phyloP scores from a whole-genome alignment of 306 rosid genomes.

The Fagus sylvatica region DNA sequence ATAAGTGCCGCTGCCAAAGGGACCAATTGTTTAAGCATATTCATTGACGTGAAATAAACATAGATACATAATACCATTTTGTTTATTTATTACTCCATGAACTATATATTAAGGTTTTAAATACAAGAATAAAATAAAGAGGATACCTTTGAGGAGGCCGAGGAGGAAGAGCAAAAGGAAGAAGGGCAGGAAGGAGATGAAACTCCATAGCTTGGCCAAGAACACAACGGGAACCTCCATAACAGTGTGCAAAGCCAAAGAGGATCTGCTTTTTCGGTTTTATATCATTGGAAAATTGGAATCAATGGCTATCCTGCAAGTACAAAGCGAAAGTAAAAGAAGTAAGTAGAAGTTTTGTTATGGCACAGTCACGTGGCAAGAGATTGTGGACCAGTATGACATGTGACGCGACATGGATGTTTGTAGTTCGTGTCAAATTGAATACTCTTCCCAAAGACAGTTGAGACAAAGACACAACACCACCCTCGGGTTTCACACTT shows the following conservation, averaged over 20 bases:
- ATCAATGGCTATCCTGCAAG: neutral
- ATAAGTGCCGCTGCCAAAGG: slow-evolving; percentile 47
- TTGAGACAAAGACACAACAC: neutral
- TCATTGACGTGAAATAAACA: neutral
- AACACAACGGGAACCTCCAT: slow-evolving; percentile 52
- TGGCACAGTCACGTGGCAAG: neutral
- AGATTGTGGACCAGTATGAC: too few species aligned
- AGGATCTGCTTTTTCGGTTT: too few species aligned
- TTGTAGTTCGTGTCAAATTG: neutral
- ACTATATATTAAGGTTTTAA: neutral
- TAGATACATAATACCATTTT: too few species aligned
- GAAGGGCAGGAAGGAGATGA: slow-evolving; percentile 65
- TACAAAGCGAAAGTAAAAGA: neutral
- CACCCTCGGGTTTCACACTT: too few species aligned
- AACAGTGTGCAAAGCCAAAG: neutral
- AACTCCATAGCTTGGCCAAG: slow-evolving; percentile 47
- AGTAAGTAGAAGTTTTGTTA: neutral
- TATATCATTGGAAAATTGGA: too few species aligned
- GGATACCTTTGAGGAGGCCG: slow-evolving; percentile 67
- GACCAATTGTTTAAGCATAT: slow-evolving; percentile 4
- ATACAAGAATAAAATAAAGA: neutral
- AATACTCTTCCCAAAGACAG: neutral
- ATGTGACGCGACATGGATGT: too few species aligned
- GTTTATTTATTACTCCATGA: too few species aligned
- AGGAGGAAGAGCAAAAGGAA: slow-evolving; percentile 63